Evolutionary conservation across 2,329 filamentous ascomycete genomes (phyloP), one percentile per base, ranked within the genome.

Genomic region (Berkeleyomyces rouxiae): DNA sequence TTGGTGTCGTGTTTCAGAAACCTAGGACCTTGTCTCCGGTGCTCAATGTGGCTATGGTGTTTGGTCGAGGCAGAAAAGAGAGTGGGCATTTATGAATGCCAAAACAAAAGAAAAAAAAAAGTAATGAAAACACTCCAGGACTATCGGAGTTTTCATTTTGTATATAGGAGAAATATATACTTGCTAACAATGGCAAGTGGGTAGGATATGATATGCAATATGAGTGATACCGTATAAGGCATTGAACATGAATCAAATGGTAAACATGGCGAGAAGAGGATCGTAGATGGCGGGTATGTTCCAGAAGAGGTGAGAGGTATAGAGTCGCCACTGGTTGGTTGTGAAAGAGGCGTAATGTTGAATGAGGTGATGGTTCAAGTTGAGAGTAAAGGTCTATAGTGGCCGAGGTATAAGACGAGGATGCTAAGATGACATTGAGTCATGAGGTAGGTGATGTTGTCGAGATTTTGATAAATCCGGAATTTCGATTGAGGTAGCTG

Each of bases 1-100:
- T 44, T 39, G 39, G 47, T 31, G 46, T 61, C 47, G 59, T 55
- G 42, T 55, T 61, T 47, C 59, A 61, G 46, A 36, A 42, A 37
- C 37, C 51, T 39, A 23, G 10, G 11, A 55, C 51, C 33, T 55
- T 13, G 13, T 39, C 51, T 37, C 33, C 51, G 23, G 33, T 13
- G 51, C 36, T 55, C 39, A 23, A 37, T 55, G 10, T 16, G 51
- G 51, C 9, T 11, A 39, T 39, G 37, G n/a, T 13, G 3, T 10
- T 53, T 46, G 33, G 9, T 23, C 13, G 13, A 39, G 36, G 51
- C 59, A 23, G 23, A 51, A 61, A 60, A 31, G 37, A 47, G 23
- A 40, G 4, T 7, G 33, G 31, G 44, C 31, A 33, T 46, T 60
- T 9, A 55, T 23, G 3, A 39, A 55, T 42, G 46, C 43, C 43